A percentile compares a stretch with the other conserved stretches of the same genome.
Evolutionary conservation across 495 filamentous ascomycete species (phyloP).

Genomic region (Penicillium steckii): DNA sequence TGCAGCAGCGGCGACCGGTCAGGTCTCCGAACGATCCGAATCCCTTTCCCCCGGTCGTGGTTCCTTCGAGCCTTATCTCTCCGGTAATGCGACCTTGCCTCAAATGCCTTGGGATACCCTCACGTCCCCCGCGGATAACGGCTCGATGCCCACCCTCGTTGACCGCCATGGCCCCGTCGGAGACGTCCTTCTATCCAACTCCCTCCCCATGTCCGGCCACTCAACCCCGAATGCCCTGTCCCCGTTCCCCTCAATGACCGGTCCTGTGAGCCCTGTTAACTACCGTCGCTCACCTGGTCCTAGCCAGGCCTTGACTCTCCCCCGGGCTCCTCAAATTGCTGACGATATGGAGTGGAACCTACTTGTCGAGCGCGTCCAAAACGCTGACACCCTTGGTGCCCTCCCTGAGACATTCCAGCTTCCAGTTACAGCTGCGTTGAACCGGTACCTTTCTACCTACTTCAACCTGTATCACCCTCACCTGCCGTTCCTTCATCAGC

Average conservation of each 20-base stretch:
- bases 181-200: constrained; percentile 65
- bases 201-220: constrained; percentile 65
- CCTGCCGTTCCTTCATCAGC: constrained; percentile 91
- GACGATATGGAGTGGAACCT: constrained; percentile 78
- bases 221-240: constrained; percentile 80
- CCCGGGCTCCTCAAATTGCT: constrained; percentile 62
- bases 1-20: constrained; percentile 74
- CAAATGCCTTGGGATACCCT: constrained; percentile 91
- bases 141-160: constrained; percentile 64
- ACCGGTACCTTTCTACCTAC: constrained; percentile 91
- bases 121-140: constrained; percentile 62
- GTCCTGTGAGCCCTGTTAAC: constrained; percentile 68
- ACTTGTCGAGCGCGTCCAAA: constrained; percentile 82
- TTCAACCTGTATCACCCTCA: constrained; percentile 98
- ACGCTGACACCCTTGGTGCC: constrained; percentile 73
- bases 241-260: constrained; percentile 72
- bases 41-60: constrained; percentile 70
- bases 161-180: constrained; percentile 58
- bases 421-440: constrained; percentile 72
- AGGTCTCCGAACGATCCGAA: constrained; percentile 68
- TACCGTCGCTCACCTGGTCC: constrained; percentile 68
- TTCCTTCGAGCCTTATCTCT: constrained; percentile 67
- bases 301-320: constrained; percentile 60
- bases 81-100: constrained; percentile 74
- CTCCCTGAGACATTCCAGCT: constrained; percentile 87